Conservation (phyloP, 2,329 filamentous ascomycete species). For the Stenocarpella maydis region DNA sequence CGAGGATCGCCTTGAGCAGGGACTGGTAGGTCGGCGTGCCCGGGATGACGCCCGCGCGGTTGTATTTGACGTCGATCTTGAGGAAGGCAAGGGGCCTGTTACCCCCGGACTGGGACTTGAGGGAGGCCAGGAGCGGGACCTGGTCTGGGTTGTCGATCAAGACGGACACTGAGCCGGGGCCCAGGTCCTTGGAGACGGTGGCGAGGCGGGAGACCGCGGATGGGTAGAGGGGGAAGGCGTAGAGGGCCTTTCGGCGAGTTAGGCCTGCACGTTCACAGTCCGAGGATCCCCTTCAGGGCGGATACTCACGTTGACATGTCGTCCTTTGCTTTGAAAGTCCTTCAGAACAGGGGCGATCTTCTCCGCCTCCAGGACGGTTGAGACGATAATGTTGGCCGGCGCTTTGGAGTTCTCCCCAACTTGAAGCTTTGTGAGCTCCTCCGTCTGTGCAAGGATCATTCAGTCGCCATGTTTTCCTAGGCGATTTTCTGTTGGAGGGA, state of each 20-base stretch:
- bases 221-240: constrained; percentile 74
- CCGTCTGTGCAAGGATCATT: constrained; percentile 58
- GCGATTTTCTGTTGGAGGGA: background rate
- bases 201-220: constrained; percentile 69
- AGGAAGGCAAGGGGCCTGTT: constrained; percentile 67
- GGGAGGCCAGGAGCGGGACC: constrained; percentile 55
- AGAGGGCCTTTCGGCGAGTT: constrained; percentile 62
- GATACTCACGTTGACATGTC: constrained; percentile 64
- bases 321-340: constrained; percentile 62
- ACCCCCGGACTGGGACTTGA: constrained; percentile 53
- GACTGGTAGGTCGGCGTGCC: constrained; percentile 57
- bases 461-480: constrained; percentile 7
- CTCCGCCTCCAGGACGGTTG: constrained; percentile 79
- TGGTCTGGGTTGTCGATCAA: constrained; percentile 76
- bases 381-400: constrained; percentile 71
- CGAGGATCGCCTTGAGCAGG: constrained; percentile 65
- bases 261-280: background rate
- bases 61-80: constrained; percentile 78
- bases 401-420: constrained; percentile 62
- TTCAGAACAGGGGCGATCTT: constrained; percentile 67
- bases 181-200: constrained; percentile 62
- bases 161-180: constrained; percentile 64
- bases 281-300: background rate
- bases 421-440: constrained; percentile 72
- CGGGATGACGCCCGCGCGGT: constrained; percentile 72